Evolutionary conservation across 169 alveolate genomes (phyloP).

Genomic region (Eimeria praecox): DNA sequence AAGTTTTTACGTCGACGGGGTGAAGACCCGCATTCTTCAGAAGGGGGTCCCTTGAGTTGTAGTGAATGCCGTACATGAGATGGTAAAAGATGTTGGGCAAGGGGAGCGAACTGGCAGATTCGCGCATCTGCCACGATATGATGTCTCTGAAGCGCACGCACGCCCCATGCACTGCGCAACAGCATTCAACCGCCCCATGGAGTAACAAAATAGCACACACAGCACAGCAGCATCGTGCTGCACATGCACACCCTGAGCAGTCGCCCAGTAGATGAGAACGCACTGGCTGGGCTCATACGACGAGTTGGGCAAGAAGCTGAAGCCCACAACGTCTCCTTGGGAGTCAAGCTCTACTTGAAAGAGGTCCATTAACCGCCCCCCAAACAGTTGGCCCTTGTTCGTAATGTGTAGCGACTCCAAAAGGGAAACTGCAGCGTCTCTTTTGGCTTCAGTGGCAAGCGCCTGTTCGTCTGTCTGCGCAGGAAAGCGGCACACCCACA

Average conservation of each 20-base stretch:
- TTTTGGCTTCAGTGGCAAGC: constrained; percentile 20
- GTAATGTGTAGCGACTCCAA: constrained; percentile 46
- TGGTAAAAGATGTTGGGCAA: constrained; percentile 74
- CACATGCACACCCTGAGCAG: background rate
- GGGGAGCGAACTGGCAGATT: constrained; percentile 44
- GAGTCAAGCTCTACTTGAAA: constrained; percentile 66
- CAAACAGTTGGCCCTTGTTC: constrained; percentile 21
- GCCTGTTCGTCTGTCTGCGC: constrained; percentile 54
- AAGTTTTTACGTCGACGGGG: constrained; percentile 73
- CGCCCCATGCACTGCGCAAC: background rate
- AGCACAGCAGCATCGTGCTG: background rate
- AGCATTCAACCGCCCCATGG: background rate
- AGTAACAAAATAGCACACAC: background rate
- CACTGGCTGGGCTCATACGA: constrained; percentile 64
- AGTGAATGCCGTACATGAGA: constrained; percentile 74
- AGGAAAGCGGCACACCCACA: background rate
- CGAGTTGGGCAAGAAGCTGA: constrained; percentile 51
- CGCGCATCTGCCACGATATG: constrained; percentile 68
- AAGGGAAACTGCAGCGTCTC: constrained; percentile 63
- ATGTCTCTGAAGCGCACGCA: constrained; percentile 24
- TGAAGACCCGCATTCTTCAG: constrained; percentile 30
- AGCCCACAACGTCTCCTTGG: constrained; percentile 48
- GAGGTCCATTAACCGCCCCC: constrained; percentile 56
- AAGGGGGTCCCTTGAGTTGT: constrained; percentile 18
- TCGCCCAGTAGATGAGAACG: background rate